Evolutionary conservation across 2,329 filamentous ascomycete genomes (phyloP).

Genomic region (Ophiostoma fasciatum): DNA sequence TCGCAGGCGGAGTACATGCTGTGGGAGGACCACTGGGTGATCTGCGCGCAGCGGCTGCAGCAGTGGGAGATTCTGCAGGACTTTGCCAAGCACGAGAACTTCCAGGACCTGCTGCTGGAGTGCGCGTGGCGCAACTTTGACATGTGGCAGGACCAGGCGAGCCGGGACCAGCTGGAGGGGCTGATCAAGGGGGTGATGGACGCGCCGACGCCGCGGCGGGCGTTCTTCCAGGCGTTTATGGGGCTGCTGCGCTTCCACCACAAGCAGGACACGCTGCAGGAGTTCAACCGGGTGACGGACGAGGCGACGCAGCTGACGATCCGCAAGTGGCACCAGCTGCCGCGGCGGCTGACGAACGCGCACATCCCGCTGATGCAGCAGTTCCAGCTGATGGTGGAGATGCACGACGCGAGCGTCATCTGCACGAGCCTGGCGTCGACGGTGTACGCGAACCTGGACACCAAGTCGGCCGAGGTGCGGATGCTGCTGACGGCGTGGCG

Average conservation of each 20-base stretch:
- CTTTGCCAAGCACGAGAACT: conserved; percentile 97
- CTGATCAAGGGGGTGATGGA: conserved; percentile 97
- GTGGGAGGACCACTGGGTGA: conserved; percentile 98
- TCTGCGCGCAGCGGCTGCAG: conserved; percentile 94
- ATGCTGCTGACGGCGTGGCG: conserved; percentile 88
- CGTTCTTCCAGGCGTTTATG: conserved; percentile 99
- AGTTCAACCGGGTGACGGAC: conserved; percentile 84
- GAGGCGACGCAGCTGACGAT: conserved; percentile 96
- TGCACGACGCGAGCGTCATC: conserved; percentile 95
- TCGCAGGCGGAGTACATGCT: conserved; percentile 96
- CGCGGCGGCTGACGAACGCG: conserved; percentile 80
- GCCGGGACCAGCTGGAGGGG: conserved; percentile 77
- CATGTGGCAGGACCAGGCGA: conserved; percentile 77
- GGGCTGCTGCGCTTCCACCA: conserved; percentile 86
- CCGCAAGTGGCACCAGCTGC: conserved; percentile 97
- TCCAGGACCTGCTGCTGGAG: conserved; percentile 89
- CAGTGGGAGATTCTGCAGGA: conserved; percentile 98
- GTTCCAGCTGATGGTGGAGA: conserved; percentile 93
- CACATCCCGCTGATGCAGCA: conserved; percentile 92
- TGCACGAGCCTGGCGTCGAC: conserved; percentile 81
- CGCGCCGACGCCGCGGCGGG: conserved; percentile 79
- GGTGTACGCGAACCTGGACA: conserved; percentile 70
- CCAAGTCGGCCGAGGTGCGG: conserved; percentile 92
- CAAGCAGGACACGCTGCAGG: conserved; percentile 62
- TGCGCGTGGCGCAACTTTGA: conserved; percentile 93